Base-by-base conservation (phyloP, 257 asterid species). In the Salvia splendens region DNA sequence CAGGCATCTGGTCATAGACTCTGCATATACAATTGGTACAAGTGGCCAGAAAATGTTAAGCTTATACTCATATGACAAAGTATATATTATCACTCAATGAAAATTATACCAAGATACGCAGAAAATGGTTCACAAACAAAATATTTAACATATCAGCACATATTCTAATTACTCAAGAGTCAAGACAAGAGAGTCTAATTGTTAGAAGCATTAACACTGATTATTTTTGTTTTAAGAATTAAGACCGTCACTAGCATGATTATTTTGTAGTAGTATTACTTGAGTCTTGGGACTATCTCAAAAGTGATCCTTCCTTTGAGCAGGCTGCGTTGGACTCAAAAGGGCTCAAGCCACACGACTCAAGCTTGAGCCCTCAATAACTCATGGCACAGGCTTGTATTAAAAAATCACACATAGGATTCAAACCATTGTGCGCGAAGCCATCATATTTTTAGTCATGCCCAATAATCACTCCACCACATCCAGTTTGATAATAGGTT, bases 1-100 rank as follows among this genome's bases (percentile, higher is more conserved):
- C 98, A 1, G 98, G 98, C 98, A 93, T 93, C 82, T 93, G 98
- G 78, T 90, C 97, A 20, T 93, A 93, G 65, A 90, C 98, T 64
- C 97, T 93, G 83, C 84, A 73, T 1, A 24, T 1, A 24, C 30
- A 1, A 24, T 69, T 61, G 51, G 30, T 14, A 70, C 17, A 14
- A 17, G 60, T 51, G 16, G 20, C 15, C 9, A 35, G 12, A 42
- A 16, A 50, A 54, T 12, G 2, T 66, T 24, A 41, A 57, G 57
- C 33, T 30, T 47, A 38, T 50, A 51, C 8, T 32, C n/a, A 38
- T 16, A 58, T 12, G 43, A 5, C 36, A 45, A 17, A 51, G 35
- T 5, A 35, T 48, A 55, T 24, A 24, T 24, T 3, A 24, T 43
- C 36, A 64, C 40, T 35, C 5, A 2, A 56, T 8, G 30, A 35